phyloP scores from a whole-genome alignment of 495 filamentous ascomycete species.

The Ascobolus immersus region DNA sequence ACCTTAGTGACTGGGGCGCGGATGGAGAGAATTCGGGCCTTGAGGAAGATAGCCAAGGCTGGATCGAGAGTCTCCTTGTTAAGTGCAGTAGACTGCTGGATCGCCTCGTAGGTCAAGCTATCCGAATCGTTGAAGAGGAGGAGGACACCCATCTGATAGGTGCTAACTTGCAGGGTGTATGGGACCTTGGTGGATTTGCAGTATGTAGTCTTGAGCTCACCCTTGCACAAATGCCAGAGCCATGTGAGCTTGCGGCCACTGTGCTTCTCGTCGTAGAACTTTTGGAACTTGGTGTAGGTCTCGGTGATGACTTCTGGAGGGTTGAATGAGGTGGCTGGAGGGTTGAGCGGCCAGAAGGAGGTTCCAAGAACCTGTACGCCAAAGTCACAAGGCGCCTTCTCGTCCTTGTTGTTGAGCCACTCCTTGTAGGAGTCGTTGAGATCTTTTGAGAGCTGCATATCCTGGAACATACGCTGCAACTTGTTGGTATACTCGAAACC shows the following conservation, averaged over 20 bases:
- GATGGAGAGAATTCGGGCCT: slow-evolving; percentile 58
- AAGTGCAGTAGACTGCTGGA: slow-evolving; percentile 53
- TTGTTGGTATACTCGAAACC: slow-evolving; percentile 99
- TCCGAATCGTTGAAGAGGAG: slow-evolving; percentile 83
- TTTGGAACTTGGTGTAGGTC: slow-evolving; percentile 67
- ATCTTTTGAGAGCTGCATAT: slow-evolving; percentile 96
- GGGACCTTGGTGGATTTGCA: slow-evolving; percentile 65
- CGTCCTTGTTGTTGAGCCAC: slow-evolving; percentile 24
- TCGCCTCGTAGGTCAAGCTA: slow-evolving; percentile 64
- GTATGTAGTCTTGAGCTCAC: slow-evolving; percentile 85
- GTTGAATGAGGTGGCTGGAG: slow-evolving; percentile 62
- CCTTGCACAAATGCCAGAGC: slow-evolving; percentile 96
- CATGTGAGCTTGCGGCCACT: slow-evolving; percentile 87
- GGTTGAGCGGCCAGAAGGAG: slow-evolving; percentile 83
- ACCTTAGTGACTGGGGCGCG: slow-evolving; percentile 46
- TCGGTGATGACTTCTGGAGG: slow-evolving; percentile 62
- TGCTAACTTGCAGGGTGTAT: slow-evolving; percentile 92
- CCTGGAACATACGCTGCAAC: slow-evolving; percentile 97
- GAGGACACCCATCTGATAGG: slow-evolving; percentile 94
- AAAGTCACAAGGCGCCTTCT: slow-evolving; percentile 22
- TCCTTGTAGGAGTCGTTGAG: slow-evolving; percentile 68
- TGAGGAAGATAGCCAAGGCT: slow-evolving; percentile 56
- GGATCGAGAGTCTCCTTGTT: slow-evolving; percentile 61
- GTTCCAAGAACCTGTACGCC: slow-evolving; percentile 50
- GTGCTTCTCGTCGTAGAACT: slow-evolving; percentile 88